phyloP scores from a whole-genome alignment of 441 rosid species.

The Metrosideros polymorpha region DNA sequence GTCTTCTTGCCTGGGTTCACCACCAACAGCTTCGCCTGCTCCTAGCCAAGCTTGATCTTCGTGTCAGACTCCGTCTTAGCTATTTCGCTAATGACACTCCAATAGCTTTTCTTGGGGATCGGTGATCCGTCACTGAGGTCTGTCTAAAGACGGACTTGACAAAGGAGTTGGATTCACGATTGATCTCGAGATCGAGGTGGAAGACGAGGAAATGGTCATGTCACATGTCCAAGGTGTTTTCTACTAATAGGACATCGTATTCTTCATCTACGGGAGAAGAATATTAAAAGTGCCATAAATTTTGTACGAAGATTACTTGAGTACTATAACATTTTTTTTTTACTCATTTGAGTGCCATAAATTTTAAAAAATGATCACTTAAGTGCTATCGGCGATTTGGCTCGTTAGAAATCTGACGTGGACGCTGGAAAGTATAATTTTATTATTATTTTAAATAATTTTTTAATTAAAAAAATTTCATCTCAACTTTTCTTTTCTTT shows the following conservation, averaged over 20 bases:
- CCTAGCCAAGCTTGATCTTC: conserved; percentile 21
- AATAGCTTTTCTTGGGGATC: conserved; percentile 49
- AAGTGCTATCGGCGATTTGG: too few relatives aligned
- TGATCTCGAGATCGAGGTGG: conserved; percentile 55
- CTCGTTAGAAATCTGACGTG: too few relatives aligned
- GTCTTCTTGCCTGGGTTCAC: conserved; percentile 51
- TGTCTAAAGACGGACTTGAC: conserved; percentile 30
- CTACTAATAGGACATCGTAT: conserved; percentile 38
- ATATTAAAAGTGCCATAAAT: too few relatives aligned
- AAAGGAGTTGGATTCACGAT: conserved; percentile 44
- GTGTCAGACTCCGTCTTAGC: conserved; percentile 47
- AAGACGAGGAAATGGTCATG: conserved; percentile 50
- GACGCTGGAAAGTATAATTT: too few relatives aligned
- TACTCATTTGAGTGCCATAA: too few relatives aligned
- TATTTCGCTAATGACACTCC: conserved; percentile 37
- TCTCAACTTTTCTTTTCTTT: too few relatives aligned
- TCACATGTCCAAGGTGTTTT: conserved; percentile 31
- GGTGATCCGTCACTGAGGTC: neutral
- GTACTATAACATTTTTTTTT: too few relatives aligned
- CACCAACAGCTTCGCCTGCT: conserved; percentile 23
- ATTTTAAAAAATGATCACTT: too few relatives aligned
- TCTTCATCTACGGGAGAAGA: conserved; percentile 33
- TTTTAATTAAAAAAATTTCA: too few relatives aligned
- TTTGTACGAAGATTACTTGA: too few relatives aligned
- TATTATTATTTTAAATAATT: too few relatives aligned